Base-by-base conservation (phyloP, 108 stramenopile species). In the Pseudonitzschia delicatissima region DNA sequence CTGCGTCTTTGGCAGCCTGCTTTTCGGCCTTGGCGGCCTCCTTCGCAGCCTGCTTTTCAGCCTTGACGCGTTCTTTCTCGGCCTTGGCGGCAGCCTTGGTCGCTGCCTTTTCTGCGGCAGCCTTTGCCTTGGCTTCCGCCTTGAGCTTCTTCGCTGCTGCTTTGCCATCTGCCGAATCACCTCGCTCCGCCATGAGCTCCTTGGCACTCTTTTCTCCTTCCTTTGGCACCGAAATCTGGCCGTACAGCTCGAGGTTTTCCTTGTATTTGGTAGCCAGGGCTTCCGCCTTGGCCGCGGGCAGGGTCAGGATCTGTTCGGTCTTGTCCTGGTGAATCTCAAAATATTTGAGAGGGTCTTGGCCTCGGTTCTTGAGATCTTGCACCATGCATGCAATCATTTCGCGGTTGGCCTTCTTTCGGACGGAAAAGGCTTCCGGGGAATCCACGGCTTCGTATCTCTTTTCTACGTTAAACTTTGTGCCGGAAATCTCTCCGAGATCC, bases 311-410 rank as follows among this genome's bases (percentile, higher is more conserved):
- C 26, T 39, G 26, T 0, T 27, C 42, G 4, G 70, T 76, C 45
- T 73, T 67, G 9, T 75, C 71, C 58, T 72, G 60, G 53, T 81
- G 73, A 29, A 48, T 63, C 27, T 72, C 53, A 74, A 92, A 88
- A 76, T 87, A 83, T 26, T 72, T 71, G 40, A 92, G 53, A 25
- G 86, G 86, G 64, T 92, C 90, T 7, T 79, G 71, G 15, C 79
- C 90, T 23, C 82, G 83, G 28, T 82, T 78, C 34, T 82, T 83
- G 49, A 87, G 52, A 62, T 92, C 90, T 32, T 84, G 69, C 5
- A 87, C 90, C 71, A 87, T 87, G 65, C 71, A 71, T 49, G 71
- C 72, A 42, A 92, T 78, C 62, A 91, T 84, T 69, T 78, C 78
- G 40, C 90, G 71, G 50, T 90, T 75, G 17, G 74, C 63, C 32